phyloP scores from a whole-genome alignment of 345 rosid species.

The Moricandia moricandioides region DNA sequence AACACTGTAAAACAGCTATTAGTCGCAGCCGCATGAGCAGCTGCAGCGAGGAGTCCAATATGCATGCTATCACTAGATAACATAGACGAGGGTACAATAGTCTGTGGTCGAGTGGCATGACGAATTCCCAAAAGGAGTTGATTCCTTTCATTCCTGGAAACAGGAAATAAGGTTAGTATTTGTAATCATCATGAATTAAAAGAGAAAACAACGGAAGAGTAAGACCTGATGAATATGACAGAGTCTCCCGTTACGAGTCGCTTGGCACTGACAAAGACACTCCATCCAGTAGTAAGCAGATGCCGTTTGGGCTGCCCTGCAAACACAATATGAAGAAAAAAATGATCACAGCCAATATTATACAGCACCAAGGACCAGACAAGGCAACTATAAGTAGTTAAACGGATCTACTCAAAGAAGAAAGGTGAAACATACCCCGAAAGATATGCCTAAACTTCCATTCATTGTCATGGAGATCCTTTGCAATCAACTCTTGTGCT shows the following conservation, averaged over 20 bases:
- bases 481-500: slow-evolving; percentile 39
- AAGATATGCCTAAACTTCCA: slow-evolving; percentile 47
- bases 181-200: neutral
- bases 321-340: neutral
- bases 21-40: slow-evolving; percentile 45
- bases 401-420: neutral
- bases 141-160: slow-evolving; percentile 41
- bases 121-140: slow-evolving; percentile 46
- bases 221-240: slow-evolving; percentile 43
- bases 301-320: slow-evolving; percentile 50
- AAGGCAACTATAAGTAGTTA: neutral
- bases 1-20: slow-evolving; percentile 43
- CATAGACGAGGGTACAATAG: slow-evolving; percentile 44
- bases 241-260: slow-evolving; percentile 44
- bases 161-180: neutral
- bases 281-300: slow-evolving; percentile 47
- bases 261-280: slow-evolving; percentile 48
- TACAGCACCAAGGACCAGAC: neutral
- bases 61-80: slow-evolving; percentile 49
- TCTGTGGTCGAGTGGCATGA: slow-evolving; percentile 43
- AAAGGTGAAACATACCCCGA: slow-evolving; percentile 33
- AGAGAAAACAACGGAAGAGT: neutral
- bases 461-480: slow-evolving; percentile 44
- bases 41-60: slow-evolving; percentile 47
- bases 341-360: neutral